Evolutionary conservation across 192 early-diverging fungal species (phyloP).

Genomic region (Mortierella antarctica): DNA sequence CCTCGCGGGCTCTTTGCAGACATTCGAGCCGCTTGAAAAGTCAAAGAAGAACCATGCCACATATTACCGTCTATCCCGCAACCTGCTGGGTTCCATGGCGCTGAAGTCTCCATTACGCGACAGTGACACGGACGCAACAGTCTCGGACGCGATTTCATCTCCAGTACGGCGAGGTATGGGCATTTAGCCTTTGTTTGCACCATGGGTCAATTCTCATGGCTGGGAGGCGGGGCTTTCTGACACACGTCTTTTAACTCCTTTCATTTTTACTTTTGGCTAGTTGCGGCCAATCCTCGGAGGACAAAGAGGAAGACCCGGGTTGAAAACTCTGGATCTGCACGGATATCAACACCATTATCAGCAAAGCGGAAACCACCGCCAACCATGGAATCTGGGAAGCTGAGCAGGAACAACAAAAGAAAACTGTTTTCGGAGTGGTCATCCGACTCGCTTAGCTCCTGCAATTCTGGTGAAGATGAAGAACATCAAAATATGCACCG

Average conservation of each 20-base stretch:
- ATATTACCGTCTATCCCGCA: constrained; percentile 25
- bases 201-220: too few species aligned
- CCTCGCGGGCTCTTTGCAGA: constrained; percentile 14
- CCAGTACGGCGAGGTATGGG: background rate
- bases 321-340: background rate
- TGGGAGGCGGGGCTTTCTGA: too few species aligned
- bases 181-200: too few species aligned
- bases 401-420: constrained; percentile 16
- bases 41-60: constrained; percentile 23
- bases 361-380: constrained; percentile 12
- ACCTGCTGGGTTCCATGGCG: constrained; percentile 18
- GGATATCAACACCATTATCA: background rate
- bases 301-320: background rate
- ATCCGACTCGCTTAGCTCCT: constrained; percentile 39
- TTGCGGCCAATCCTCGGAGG: background rate
- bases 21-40: constrained; percentile 48
- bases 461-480: constrained; percentile 23
- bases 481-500: background rate
- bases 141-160: constrained; percentile 7
- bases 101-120: constrained; percentile 18
- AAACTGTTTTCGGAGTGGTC: constrained; percentile 27
- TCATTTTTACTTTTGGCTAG: too few species aligned
- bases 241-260: too few species aligned
- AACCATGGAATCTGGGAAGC: background rate
- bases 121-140: constrained; percentile 22